Base-by-base conservation (phyloP, 805 yeast species). In the Kodamaea nitidulidarum region DNA sequence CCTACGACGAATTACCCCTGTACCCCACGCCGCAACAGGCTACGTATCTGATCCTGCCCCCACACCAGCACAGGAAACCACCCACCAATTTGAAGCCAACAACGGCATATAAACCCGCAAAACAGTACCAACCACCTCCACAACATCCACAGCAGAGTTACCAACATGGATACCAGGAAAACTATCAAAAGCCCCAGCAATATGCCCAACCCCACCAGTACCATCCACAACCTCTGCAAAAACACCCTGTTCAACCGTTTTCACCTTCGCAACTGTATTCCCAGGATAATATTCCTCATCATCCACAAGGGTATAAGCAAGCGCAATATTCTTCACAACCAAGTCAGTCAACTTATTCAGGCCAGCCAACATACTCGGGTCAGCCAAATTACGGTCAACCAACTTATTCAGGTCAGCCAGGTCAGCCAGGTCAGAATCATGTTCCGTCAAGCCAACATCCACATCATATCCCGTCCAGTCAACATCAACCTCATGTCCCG, bases 11-110 rank as follows among this genome's bases (percentile, higher is more conserved):
- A 26, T 55, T 69, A 47, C 75, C 75, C 15, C 50, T 58, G 51
- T 67, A 65, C 48, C 75, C 73, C 4, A 69, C 75, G 17, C 75
- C 74, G 2, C 67, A 60, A 37, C 72, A 69, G 52, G 71, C 70
- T 5, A 55, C 69, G 3, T 59, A 63, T 42, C 55, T 52, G 12
- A 55, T 54, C 17, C 56, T 49, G 28, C 45, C 41, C 16, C 41
- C 44, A 16, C 26, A 34, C 18, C 22, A 32, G 14, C 16, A 29
- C 4, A 33, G 26, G 16, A 30, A 35, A 20, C 32, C 29, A 7
- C 24, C 18, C 20, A 24, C 28, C 16, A 11, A 36, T 4, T 46
- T 50, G 35, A 36, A 41, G 16, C 31, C 43, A 12, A 44, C 46
- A 6, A 39, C 44, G 25, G 36, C 38, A 25, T 27, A 33, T 20